Base-by-base conservation (phyloP, 345 rosid genomes). In the Mallotus nudiflorus region DNA sequence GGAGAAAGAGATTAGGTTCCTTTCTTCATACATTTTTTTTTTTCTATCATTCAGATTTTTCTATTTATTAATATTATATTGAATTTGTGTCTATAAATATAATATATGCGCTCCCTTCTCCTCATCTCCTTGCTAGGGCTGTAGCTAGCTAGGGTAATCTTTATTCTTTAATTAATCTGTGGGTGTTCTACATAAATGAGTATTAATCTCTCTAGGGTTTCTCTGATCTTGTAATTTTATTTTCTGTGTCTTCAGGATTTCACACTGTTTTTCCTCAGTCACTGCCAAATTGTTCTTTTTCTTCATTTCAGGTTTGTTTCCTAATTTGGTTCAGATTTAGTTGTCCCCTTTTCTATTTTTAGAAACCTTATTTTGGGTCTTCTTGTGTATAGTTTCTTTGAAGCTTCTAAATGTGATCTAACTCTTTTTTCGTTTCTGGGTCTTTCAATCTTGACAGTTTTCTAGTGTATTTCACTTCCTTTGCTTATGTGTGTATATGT, bases 1-100 rank as follows among this genome's bases (percentile, higher is more conserved):
- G 78, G 82, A 86, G 96, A 86, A 87, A 84, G 80, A 67, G 84
- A 77, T 78, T 65, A 72, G 78, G 80, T 87, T 76, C n/a, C n/a
- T n/a, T n/a, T n/a, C n/a, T n/a, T n/a, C n/a, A n/a, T n/a, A n/a
- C n/a, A n/a, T n/a, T n/a, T n/a, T n/a, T n/a, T n/a, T 6, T 1
- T 16, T 40, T 42, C 1, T 15, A n/a, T 49, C 24, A 50, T 6
- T 50, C 22, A n/a, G n/a, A 15, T 62, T 33, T 29, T 42, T 54
- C 53, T 71, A 2, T 66, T 59, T 24, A 58, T n/a, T 68, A 45
- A 0, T n/a, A 57, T 15, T 37, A 39, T 61, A 37, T 33, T n/a
- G n/a, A n/a, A n/a, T n/a, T n/a, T n/a, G n/a, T n/a, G n/a, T n/a
- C n/a, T n/a, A n/a, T n/a, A n/a, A n/a, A n/a, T n/a, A n/a, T n/a